These are phyloP conservation scores for Parasarocladium wereldwijsianum DNA, from an alignment of 2,329 filamentous ascomycete genomes.

Conservation along the genomic window DNA sequence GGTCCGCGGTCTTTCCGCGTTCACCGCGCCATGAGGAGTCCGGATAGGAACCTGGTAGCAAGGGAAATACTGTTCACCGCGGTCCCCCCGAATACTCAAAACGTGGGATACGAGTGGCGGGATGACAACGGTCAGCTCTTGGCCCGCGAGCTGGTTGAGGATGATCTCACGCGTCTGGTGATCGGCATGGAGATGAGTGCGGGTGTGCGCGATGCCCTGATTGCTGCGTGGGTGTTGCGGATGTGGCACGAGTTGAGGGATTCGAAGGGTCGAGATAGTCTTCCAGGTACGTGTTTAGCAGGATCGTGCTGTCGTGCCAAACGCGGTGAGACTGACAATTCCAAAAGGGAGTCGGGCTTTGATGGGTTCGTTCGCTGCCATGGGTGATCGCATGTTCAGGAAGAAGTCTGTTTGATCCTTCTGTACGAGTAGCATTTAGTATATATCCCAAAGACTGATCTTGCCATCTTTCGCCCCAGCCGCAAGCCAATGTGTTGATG, in stretches of 20 bases:
- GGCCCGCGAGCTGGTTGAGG: constrained; percentile 16
- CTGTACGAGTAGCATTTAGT: constrained; percentile 37
- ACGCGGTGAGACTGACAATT: too few relatives aligned
- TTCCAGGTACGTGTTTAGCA: constrained; percentile 3
- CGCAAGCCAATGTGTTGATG: constrained; percentile 72
- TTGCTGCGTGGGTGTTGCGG: constrained; percentile 19
- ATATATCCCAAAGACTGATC: constrained; percentile 91
- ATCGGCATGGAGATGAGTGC: constrained; percentile 16
- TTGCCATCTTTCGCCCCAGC: constrained; percentile 91
- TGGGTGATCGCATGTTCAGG: not conserved
- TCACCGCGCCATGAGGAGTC: constrained; percentile 13
- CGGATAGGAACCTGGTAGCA: constrained; percentile 10
- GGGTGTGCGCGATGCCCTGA: constrained; percentile 17
- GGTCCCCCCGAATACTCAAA: constrained; percentile 8
- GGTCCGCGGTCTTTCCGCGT: constrained; percentile 13
- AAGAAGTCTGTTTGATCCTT: not conserved
- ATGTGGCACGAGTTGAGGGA: constrained; percentile 18
- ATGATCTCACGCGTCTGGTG: constrained; percentile 14
- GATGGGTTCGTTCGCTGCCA: constrained; percentile 1
- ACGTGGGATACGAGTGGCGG: constrained; percentile 18
- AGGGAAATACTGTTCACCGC: constrained; percentile 15
- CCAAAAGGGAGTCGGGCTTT: too few relatives aligned
- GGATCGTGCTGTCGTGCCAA: too few relatives aligned
- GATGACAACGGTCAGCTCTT: constrained; percentile 13
- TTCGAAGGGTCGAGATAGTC: constrained; percentile 13